phyloP scores from a whole-genome alignment of 2,329 filamentous ascomycete genomes.

The Penicillium sp. region DNA sequence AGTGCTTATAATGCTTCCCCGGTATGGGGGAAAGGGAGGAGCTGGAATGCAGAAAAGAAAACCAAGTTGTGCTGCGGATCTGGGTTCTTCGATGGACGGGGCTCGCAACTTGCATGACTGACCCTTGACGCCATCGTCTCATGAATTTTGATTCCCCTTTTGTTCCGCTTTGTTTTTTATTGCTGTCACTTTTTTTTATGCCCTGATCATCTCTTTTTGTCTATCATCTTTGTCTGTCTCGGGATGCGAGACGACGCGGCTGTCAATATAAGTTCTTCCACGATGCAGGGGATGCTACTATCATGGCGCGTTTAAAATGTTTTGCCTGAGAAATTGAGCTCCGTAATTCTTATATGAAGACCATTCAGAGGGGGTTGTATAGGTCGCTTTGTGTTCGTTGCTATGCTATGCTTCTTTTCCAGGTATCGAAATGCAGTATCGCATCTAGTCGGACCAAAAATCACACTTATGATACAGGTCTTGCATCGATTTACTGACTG shows the following conservation, averaged over 20 bases:
- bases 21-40: background rate
- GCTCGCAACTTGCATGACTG: constrained; percentile 31
- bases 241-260: constrained; percentile 27
- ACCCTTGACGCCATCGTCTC: constrained; percentile 38
- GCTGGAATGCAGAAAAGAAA: constrained; percentile 3
- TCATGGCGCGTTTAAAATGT: background rate
- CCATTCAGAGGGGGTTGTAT: background rate
- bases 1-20: constrained; percentile 1
- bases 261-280: constrained; percentile 30
- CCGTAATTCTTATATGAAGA: background rate
- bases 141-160: constrained; percentile 43
- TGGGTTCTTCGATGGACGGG: constrained; percentile 19
- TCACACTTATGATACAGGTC: background rate
- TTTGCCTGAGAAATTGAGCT: background rate
- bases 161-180: constrained; percentile 31
- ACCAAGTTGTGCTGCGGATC: constrained; percentile 22
- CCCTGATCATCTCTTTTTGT: constrained; percentile 24
- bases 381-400: background rate
- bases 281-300: constrained; percentile 3
- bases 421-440: background rate
- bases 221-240: constrained; percentile 21
- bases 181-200: constrained; percentile 14
- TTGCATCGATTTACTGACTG: constrained; percentile 15
- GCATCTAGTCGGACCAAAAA: background rate
- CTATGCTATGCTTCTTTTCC: background rate